Evolutionary conservation across 2,329 filamentous ascomycete genomes (phyloP).

Genomic region (Scedosporium apiospermum): DNA sequence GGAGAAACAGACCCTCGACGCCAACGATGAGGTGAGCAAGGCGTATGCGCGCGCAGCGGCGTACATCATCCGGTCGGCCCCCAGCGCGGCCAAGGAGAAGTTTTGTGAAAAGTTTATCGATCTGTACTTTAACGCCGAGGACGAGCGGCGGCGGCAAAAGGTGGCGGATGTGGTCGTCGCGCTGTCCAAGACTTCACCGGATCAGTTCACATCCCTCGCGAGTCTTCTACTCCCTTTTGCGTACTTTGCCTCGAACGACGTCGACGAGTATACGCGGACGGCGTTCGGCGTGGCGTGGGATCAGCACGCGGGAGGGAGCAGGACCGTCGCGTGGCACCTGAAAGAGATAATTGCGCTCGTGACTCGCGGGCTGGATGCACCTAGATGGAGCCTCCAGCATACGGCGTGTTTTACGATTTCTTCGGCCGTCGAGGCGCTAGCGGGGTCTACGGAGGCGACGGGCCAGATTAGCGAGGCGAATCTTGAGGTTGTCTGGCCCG

Average conservation of each 20-base stretch:
- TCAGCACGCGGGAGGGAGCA: constrained; percentile 77
- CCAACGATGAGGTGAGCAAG: constrained; percentile 86
- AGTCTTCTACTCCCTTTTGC: constrained; percentile 72
- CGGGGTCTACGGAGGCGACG: constrained; percentile 44
- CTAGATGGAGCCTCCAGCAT: constrained; percentile 86
- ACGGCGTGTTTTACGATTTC: constrained; percentile 74
- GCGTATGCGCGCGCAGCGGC: constrained; percentile 81
- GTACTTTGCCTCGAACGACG: constrained; percentile 81
- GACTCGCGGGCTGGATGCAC: constrained; percentile 60
- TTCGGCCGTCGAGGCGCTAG: constrained; percentile 59
- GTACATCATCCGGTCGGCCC: constrained; percentile 61
- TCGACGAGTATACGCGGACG: constrained; percentile 67
- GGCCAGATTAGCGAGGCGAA: constrained; percentile 51
- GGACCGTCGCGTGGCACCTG: constrained; percentile 75
- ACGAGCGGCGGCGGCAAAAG: constrained; percentile 63
- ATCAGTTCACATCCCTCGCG: constrained; percentile 74
- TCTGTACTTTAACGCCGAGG: constrained; percentile 75
- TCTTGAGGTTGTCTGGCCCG: constrained; percentile 65
- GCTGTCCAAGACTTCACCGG: constrained; percentile 77
- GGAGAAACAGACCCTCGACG: constrained; percentile 75
- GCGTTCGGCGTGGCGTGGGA: constrained; percentile 82
- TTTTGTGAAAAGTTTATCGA: constrained; percentile 48
- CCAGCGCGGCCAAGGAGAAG: constrained; percentile 36
- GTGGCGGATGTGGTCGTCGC: constrained; percentile 76
- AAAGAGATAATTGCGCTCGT: constrained; percentile 68